phyloP scores from a whole-genome alignment of 768 basidiomycete species.

The Hydnomerulius pinastri region DNA sequence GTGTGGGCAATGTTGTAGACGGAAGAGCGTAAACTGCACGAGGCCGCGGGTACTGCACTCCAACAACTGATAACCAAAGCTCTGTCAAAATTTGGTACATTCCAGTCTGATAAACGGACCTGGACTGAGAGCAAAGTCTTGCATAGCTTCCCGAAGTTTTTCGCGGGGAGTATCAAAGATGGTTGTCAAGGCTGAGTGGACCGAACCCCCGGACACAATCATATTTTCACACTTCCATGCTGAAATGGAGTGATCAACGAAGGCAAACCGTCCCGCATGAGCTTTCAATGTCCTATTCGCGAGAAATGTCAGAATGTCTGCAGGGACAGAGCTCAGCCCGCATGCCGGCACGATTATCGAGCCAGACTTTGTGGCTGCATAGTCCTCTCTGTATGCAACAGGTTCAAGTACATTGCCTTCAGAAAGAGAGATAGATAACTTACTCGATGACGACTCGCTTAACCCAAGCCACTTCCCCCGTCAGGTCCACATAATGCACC shows the following conservation, averaged over 20 bases:
- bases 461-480: not conserved
- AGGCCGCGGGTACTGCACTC: constrained; percentile 22
- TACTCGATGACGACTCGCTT: not conserved
- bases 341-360: constrained; percentile 73
- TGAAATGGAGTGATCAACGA: constrained; percentile 50
- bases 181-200: constrained; percentile 21
- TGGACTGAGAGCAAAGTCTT: not conserved
- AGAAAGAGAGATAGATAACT: not conserved
- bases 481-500: constrained; percentile 75
- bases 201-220: constrained; percentile 38
- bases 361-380: constrained; percentile 61
- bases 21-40: constrained; percentile 32
- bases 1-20: constrained; percentile 16
- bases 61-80: not conserved
- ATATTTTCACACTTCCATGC: constrained; percentile 32
- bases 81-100: constrained; percentile 23
- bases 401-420: constrained; percentile 11
- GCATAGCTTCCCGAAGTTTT: not conserved
- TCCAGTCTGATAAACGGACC: not conserved
- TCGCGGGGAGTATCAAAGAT: not conserved
- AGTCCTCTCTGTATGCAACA: constrained; percentile 54
- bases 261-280: constrained; percentile 23
- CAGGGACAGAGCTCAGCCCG: constrained; percentile 71
- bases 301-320: constrained; percentile 62
- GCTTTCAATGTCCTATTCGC: constrained; percentile 63